phyloP scores from a whole-genome alignment of 2,329 filamentous ascomycete genomes.

The Pyricularia pennisetigena region DNA sequence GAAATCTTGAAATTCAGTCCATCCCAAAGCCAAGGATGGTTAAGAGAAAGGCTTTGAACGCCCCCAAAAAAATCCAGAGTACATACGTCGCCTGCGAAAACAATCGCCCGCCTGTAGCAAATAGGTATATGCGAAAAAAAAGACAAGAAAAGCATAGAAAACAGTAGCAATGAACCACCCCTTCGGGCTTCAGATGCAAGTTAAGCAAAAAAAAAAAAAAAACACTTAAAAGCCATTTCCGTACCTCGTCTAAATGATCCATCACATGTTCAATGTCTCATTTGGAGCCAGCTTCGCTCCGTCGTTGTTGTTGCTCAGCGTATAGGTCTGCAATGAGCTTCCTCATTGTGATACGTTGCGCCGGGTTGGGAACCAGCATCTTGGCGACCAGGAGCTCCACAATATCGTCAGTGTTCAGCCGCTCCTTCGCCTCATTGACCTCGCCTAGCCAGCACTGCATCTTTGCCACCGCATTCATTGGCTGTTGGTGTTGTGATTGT shows the following conservation, averaged over 20 bases:
- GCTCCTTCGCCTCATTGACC: slow-evolving; percentile 36
- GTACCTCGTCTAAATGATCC: neutral
- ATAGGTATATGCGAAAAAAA: slow-evolving; percentile 1
- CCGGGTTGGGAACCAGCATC: slow-evolving; percentile 42
- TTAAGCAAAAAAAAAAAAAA: neutral
- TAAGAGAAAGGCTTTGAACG: neutral
- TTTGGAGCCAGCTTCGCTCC: neutral
- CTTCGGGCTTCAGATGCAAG: neutral
- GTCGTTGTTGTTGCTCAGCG: slow-evolving; percentile 11
- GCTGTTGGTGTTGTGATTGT: slow-evolving; percentile 25
- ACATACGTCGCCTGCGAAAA: neutral
- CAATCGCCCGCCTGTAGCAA: neutral
- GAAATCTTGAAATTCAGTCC: neutral
- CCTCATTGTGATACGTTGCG: slow-evolving; percentile 44
- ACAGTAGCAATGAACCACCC: neutral
- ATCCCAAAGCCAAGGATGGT: neutral
- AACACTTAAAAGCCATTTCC: neutral
- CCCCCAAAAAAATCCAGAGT: neutral
- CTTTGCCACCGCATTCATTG: slow-evolving; percentile 31
- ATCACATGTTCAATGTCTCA: neutral
- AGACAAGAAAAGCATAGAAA: neutral
- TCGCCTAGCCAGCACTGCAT: slow-evolving; percentile 49
- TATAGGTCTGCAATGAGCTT: slow-evolving; percentile 35
- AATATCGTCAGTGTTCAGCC: slow-evolving; percentile 33
- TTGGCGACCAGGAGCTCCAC: slow-evolving; percentile 41